Percentiles rank a stretch among this genome's conserved stretches.
phyloP scores from a whole-genome alignment of 108 stramenopile species.

The Tribonema minus region DNA sequence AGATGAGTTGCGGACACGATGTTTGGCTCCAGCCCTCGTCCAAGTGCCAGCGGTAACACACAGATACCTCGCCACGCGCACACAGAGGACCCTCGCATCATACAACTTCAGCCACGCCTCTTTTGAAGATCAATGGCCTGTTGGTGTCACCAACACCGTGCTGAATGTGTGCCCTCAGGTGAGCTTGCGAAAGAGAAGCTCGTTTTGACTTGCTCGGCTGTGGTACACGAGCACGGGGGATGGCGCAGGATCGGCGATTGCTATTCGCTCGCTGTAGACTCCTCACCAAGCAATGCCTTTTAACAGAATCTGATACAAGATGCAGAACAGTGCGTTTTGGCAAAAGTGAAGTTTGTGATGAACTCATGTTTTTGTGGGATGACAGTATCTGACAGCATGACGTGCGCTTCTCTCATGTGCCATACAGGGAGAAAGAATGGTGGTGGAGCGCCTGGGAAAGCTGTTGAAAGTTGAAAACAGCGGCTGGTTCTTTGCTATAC shows the following conservation, averaged over 20 bases:
- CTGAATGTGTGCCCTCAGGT: conserved; percentile 48
- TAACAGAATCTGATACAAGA: not conserved
- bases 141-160: conserved; percentile 24
- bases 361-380: not conserved
- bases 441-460: conserved; percentile 91
- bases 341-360: not conserved
- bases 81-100: not conserved
- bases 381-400: not conserved
- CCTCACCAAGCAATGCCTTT: not conserved
- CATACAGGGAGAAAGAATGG: conserved; percentile 63
- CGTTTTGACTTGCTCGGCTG: not conserved
- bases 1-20: not conserved
- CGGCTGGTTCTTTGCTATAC: conserved; percentile 89
- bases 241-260: not conserved
- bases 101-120: conserved; percentile 17
- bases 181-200: not conserved
- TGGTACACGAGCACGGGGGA: not conserved
- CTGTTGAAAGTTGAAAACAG: conserved; percentile 74
- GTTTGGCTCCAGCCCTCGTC: not conserved
- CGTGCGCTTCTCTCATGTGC: not conserved
- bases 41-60: no score
- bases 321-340: not conserved
- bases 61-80: not conserved
- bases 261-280: not conserved
- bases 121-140: conserved; percentile 32